Percentiles rank a stretch among this genome's conserved stretches.
Evolutionary conservation across 1,284 basidiomycete genomes (phyloP).

Genomic region (Cryptococcus wingfieldii): DNA sequence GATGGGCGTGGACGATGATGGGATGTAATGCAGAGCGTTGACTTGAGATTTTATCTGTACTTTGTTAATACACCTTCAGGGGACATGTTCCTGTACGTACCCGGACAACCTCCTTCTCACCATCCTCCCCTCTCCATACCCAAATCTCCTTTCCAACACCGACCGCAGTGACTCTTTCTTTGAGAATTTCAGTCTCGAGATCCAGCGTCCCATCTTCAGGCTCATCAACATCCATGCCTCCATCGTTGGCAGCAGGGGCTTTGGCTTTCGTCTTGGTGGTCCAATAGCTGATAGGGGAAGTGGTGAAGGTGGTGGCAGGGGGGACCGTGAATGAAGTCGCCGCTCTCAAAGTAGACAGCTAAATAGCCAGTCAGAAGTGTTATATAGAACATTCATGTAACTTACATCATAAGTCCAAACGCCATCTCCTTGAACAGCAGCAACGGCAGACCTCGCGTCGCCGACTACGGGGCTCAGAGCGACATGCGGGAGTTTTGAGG

Average conservation of each 20-base stretch:
- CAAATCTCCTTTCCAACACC: constrained; percentile 35
- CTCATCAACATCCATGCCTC: constrained; percentile 12
- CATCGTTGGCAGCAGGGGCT: not conserved
- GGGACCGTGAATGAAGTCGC: constrained; percentile 46
- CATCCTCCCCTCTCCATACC: constrained; percentile 41
- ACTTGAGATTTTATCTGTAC: constrained; percentile 1
- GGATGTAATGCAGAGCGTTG: constrained; percentile 17
- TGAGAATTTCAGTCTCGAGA: constrained; percentile 3
- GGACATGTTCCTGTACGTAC: constrained; percentile 11
- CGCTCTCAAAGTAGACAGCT: constrained; percentile 44
- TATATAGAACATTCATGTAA: not conserved
- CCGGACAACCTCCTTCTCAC: constrained; percentile 20
- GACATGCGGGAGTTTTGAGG: constrained; percentile 37
- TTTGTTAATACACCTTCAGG: not conserved
- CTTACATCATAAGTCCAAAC: constrained; percentile 50
- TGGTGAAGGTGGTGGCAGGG: constrained; percentile 40
- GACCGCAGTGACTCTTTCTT: constrained; percentile 30
- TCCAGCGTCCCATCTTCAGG: constrained; percentile 5
- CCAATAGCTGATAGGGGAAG: constrained; percentile 37
- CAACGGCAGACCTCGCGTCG: constrained; percentile 34
- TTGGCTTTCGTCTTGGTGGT: constrained; percentile 2
- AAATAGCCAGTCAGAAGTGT: not conserved
- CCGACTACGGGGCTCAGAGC: constrained; percentile 39
- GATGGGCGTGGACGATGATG: constrained; percentile 10
- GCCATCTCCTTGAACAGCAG: constrained; percentile 48